Evolutionary conservation across 2,329 filamentous ascomycete genomes (phyloP), one percentile per base, ranked within the genome.

Genomic region (Hypocreales sp.): DNA sequence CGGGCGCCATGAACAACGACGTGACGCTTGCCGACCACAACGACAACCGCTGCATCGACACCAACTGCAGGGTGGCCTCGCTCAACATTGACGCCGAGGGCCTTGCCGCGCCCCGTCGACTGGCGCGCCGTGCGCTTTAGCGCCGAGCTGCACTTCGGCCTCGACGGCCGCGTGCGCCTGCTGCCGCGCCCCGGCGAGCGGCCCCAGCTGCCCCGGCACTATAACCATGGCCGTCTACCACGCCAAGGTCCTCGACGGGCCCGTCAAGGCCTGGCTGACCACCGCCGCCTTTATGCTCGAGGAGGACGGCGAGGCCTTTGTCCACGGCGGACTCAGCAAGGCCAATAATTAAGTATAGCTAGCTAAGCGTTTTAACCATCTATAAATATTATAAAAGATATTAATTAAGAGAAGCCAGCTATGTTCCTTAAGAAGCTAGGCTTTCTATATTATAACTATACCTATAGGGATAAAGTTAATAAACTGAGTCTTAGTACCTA

Each of bases 61-160:
- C 20, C n/a, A 6, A 12, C 5, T 21, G 20, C 10, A 5, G 5
- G 20, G 20, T 10, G 5, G 20, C 20, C 5, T 21, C 20, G 7
- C 5, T 11, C 7, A 12, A 21, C n/a, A 21, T 21, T 5, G 20
- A 6, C n/a, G 20, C 10, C 7, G 20, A 6, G 8, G 20, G 20
- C 9, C 10, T 11, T 46, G 17, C 45, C 47, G 3, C 35, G 45
- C n/a, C 34, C 39, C 3, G 39, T 41, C 19, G 42, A 48, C 22
- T 54, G 51, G 51, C 43, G 41, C 25, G 25, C 26, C 11, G 36
- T 54, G 12, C 41, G 51, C 5, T 54, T 54, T 38, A 53, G 49
- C 30, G 40, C 42, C 9, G 51, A 54, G 36, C 37, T 54, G 25
- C 51, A 54, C 3, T 51, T 54, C 32, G 51, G 50, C 9, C 44